Conservation (phyloP, 1,284 basidiomycete genomes). For the Sporisorium graminicola region DNA sequence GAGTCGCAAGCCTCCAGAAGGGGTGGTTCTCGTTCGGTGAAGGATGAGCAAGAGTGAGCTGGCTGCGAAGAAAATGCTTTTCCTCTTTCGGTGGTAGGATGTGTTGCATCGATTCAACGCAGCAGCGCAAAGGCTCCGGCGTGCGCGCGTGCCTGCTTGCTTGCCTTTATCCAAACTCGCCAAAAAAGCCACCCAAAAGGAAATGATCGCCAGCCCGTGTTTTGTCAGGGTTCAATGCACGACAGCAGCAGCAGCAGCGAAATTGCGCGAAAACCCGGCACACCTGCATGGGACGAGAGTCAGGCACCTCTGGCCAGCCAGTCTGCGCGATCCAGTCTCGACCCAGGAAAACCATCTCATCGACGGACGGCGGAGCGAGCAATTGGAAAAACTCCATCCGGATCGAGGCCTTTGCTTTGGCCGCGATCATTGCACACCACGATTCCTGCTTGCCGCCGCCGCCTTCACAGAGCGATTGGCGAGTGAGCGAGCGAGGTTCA, state of each 20-base stretch:
- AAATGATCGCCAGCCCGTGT: background rate
- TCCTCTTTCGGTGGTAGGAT: too few species aligned
- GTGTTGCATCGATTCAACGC: too few species aligned
- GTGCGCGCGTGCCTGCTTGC: too few species aligned
- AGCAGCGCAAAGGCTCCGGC: too few species aligned
- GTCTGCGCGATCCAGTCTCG: background rate
- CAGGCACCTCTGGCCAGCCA: slow-evolving; percentile 1
- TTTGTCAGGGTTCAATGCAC: too few species aligned
- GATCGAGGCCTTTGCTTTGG: slow-evolving; percentile 14
- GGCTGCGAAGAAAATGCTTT: too few species aligned
- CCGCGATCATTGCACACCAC: background rate
- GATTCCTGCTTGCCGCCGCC: background rate
- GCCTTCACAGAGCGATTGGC: too few species aligned
- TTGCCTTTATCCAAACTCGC: too few species aligned
- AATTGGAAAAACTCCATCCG: slow-evolving; percentile 17
- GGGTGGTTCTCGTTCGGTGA: too few species aligned
- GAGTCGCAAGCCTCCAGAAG: too few species aligned
- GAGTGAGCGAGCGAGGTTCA: background rate
- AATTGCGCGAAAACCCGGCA: slow-evolving; percentile 2
- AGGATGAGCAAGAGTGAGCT: too few species aligned
- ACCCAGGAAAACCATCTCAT: slow-evolving; percentile 13
- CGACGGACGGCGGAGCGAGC: background rate
- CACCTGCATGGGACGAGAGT: too few species aligned
- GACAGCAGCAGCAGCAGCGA: background rate
- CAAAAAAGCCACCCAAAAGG: background rate